phyloP scores from a whole-genome alignment of 192 early-diverging fungal genomes.

The Chytriomyces sp. region DNA sequence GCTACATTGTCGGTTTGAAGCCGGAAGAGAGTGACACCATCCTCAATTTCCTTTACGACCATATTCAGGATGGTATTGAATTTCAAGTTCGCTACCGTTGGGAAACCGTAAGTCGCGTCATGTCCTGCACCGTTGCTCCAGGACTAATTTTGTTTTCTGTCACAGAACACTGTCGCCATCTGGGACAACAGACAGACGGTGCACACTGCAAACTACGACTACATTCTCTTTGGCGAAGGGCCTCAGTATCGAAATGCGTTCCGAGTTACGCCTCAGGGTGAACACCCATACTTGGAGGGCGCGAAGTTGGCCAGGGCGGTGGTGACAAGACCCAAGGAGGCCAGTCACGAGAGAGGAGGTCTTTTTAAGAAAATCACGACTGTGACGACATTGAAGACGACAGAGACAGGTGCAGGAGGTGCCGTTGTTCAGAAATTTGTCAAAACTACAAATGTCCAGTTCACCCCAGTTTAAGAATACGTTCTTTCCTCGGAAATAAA shows the following conservation, averaged over 20 bases:
- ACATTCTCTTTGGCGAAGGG: conserved; percentile 2
- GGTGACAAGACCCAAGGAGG: too few species aligned
- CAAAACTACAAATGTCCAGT: too few species aligned
- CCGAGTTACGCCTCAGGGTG: conserved; percentile 39
- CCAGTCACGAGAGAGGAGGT: too few species aligned
- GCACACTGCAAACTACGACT: conserved; percentile 53
- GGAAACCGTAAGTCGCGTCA: conserved; percentile 34
- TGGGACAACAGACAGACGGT: conserved; percentile 67
- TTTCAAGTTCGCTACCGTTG: conserved; percentile 62
- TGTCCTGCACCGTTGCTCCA: too few species aligned
- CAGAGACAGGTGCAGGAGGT: too few species aligned
- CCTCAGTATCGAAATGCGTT: conserved; percentile 26
- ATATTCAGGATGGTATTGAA: conserved; percentile 55
- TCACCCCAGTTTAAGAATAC: too few species aligned
- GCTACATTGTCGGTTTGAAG: conserved; percentile 53
- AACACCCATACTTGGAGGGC: conserved; percentile 48
- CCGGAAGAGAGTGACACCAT: conserved; percentile 58
- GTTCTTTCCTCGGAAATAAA: too few species aligned
- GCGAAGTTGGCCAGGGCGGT: too few species aligned
- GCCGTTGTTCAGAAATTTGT: too few species aligned
- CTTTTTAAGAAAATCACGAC: too few species aligned
- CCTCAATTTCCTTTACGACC: conserved; percentile 58
- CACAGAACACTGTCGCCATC: conserved; percentile 63
- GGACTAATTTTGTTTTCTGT: conserved; percentile 32
- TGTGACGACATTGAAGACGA: too few species aligned